Evolutionary conservation across 2,329 filamentous ascomycete genomes (phyloP), one percentile per base, ranked within the genome.

Genomic region (Botrytis hyacinthi): DNA sequence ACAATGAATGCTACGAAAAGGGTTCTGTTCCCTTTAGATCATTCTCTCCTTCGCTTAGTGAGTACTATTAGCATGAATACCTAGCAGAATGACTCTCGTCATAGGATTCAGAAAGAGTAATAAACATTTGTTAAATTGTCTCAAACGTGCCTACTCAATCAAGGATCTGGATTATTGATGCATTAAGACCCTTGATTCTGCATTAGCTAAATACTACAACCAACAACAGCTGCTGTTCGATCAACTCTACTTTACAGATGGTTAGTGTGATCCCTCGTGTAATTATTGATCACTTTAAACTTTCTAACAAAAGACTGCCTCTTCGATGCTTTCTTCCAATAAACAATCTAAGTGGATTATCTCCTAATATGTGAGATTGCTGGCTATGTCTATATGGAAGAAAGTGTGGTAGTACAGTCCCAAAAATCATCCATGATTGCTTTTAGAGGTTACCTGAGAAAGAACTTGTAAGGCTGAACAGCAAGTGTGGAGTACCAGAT

Each of bases 401-500:
- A 42, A 32, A 16, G 18, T 46, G 44, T 26, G 42, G 59, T 65
- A 29, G 59, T n/a, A 66, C 60, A 51, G 18, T 57, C 32, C 46
- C 26, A 57, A 51, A 57, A 57, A 29, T 57, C n/a, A 57, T 57
- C 51, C 51, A 54, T 40, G n/a, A 66, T 51, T 32, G 14, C 32
- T 26, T 40, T 29, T 63, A 51, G 44, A n/a, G 44, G 60, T 71
- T 71, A 71, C 69, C 42, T 71, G 22, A 71, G 57, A 37, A 57
- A 57, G 35, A 67, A 59, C n/a, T 67, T 67, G 61, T 72, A 72
- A 72, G 70, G 70, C 70, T 72, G 70, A 72, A 65, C 65, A 26
- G 44, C 22, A 65, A 65, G 35, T 42, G 48, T 66, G 59, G 70
- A 61, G 46, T 42, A 44, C n/a, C 14, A 46, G 20, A 59, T 67